A percentile compares a stretch with the other conserved stretches of the same genome.
Conservation (phyloP, 2,329 filamentous ascomycete species). For the Aaosphaeria pasadenensis region DNA sequence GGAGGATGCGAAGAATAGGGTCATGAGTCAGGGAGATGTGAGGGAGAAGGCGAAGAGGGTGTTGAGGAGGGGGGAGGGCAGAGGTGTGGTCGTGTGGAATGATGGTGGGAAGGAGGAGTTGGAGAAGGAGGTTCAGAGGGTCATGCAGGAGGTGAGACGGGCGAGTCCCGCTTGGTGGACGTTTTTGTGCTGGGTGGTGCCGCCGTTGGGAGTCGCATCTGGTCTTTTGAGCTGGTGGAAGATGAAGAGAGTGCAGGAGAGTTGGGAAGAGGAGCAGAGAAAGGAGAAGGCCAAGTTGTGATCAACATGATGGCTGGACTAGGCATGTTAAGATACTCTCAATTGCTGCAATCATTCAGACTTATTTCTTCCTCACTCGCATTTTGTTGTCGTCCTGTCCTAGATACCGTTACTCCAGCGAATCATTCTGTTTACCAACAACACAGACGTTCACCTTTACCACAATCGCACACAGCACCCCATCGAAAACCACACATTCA, state of each 20-base stretch:
- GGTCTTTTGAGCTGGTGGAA: slow-evolving; percentile 70
- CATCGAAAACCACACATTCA: too few species aligned
- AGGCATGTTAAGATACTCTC: neutral
- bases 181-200: slow-evolving; percentile 64
- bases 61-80: slow-evolving; percentile 58
- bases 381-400: neutral
- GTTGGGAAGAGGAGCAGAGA: slow-evolving; percentile 62
- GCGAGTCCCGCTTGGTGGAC: slow-evolving; percentile 81
- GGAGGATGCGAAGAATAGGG: slow-evolving; percentile 86
- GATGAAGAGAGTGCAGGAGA: slow-evolving; percentile 67
- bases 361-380: neutral
- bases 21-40: slow-evolving; percentile 83
- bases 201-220: slow-evolving; percentile 68
- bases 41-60: slow-evolving; percentile 76
- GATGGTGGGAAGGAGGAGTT: slow-evolving; percentile 72
- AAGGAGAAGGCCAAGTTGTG: slow-evolving; percentile 60
- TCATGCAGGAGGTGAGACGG: slow-evolving; percentile 60
- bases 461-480: too few species aligned
- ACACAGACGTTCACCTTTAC: too few species aligned
- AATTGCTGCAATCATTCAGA: neutral
- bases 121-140: slow-evolving; percentile 61
- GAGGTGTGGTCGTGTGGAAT: slow-evolving; percentile 87
- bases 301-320: slow-evolving; percentile 3
- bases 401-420: neutral
- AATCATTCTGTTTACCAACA: neutral